Conservation (phyloP, 108 stramenopile species). For the Fragilariopsis cylindrus region DNA sequence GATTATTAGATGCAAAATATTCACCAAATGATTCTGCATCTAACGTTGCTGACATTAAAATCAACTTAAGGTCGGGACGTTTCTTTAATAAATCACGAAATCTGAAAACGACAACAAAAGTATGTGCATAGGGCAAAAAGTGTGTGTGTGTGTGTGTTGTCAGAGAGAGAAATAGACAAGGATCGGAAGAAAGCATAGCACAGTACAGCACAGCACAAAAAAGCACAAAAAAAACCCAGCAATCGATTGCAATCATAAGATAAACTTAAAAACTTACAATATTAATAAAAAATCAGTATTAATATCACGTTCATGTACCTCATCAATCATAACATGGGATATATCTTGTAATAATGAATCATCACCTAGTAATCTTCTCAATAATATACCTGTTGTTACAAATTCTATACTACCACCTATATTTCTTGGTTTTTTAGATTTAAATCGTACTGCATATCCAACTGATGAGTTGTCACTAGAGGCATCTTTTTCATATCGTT, state of each 20-base stretch:
- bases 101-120: too few species aligned
- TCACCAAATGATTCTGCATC: conserved; percentile 97
- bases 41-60: conserved; percentile 96
- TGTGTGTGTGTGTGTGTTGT: too few species aligned
- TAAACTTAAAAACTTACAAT: conserved; percentile 19
- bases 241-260: too few species aligned
- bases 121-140: too few species aligned
- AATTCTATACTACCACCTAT: conserved; percentile 61
- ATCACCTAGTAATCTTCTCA: conserved; percentile 56
- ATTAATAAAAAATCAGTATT: conserved; percentile 98
- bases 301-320: conserved; percentile 97
- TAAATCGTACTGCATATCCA: conserved; percentile 78
- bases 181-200: too few species aligned
- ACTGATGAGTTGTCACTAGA: conserved; percentile 41
- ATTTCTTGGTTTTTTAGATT: conserved; percentile 24
- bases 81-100: conserved; percentile 94
- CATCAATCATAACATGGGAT: conserved; percentile 93
- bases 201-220: too few species aligned
- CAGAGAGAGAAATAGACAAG: too few species aligned
- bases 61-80: conserved; percentile 60
- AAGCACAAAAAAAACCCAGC: too few species aligned
- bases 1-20: conserved; percentile 92
- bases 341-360: conserved; percentile 6
- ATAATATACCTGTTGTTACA: conserved; percentile 81
- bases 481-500: conserved; percentile 45